Evolutionary conservation across 805 yeast species (phyloP), one percentile per base, ranked within the genome.

Genomic region (Wickerhamomyces chambardii): DNA sequence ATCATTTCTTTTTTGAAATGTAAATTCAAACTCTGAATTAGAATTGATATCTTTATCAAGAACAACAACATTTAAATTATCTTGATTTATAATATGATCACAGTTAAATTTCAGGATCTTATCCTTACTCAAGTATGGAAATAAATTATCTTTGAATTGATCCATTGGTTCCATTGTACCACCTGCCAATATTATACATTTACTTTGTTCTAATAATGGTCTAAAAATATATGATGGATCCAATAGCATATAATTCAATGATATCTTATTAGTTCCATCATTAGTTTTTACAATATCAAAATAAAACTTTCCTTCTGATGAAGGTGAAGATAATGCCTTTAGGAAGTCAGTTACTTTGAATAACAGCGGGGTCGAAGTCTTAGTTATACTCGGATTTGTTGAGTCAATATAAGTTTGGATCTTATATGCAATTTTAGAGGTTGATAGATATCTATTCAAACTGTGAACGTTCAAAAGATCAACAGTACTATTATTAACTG

Each of bases 121-220:
- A 0, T 47, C 36, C 0, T 56, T 42, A 2, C 64, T 45, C 3
- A 81, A 36, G 30, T 72, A 67, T 0, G 95, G 94, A 33, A 84
- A 74, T 27, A 87, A 57, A 42, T 68, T 73, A n/a, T 73, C 62
- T 6, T 69, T 56, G 51, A 78, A 83, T 43, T 89, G 95, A n/a
- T 64, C 50, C 25, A 78, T 64, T 0, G 97, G 97, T 50, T 84
- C 90, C 95, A 87, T 85, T 0, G 97, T 89, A 12, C 97, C 97
- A 26, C 97, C 97, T 2, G 95, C 92, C 3, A 89, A 53, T 2
- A 90, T 63, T 0, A 89, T 81, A 53, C 89, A 79, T 43, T 67
- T 67, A 0, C 86, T 66, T 12, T 74, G 70, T 3, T 75, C 74
- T 0, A 84, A 73, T 3, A 90, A 64, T 2, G 77, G 78, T 36